phyloP scores from a whole-genome alignment of 2,329 filamentous ascomycete genomes.

The Ampelomyces quisqualis region DNA sequence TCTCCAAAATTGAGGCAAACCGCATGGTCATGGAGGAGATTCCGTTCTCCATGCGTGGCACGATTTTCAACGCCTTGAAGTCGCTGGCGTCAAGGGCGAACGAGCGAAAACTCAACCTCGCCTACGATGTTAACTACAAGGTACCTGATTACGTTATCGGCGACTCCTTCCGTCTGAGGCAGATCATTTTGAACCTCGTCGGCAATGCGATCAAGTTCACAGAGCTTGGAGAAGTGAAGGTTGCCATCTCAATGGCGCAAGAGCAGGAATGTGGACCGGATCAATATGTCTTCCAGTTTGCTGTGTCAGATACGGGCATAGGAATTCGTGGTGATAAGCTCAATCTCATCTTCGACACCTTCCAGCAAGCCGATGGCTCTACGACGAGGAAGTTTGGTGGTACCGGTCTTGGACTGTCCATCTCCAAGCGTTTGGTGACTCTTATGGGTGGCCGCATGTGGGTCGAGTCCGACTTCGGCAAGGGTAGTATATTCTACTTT shows the following conservation, averaged over 20 bases:
- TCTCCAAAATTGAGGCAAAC: constrained; percentile 83
- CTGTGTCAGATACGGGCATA: constrained; percentile 94
- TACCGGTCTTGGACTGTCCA: constrained; percentile 89
- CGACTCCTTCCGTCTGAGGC: constrained; percentile 91
- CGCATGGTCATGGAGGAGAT: constrained; percentile 99
- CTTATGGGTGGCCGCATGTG: constrained; percentile 96
- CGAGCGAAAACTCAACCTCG: constrained; percentile 89
- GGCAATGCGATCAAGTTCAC: constrained; percentile 99
- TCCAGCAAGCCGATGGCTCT: constrained; percentile 96
- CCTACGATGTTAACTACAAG: constrained; percentile 88
- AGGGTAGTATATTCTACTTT: constrained; percentile 94
- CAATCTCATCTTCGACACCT: constrained; percentile 96
- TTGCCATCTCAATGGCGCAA: constrained; percentile 77
- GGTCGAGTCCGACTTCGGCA: constrained; percentile 89
- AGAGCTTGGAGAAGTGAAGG: constrained; percentile 91
- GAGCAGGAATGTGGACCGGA: constrained; percentile 66
- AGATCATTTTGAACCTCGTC: constrained; percentile 95
- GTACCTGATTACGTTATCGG: constrained; percentile 95
- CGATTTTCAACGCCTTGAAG: constrained; percentile 96
- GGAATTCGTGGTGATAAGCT: constrained; percentile 95
- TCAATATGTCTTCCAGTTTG: constrained; percentile 93
- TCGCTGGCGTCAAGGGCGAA: constrained; percentile 96
- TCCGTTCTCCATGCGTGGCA: constrained; percentile 88
- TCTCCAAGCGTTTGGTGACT: constrained; percentile 91
- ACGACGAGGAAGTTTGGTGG: constrained; percentile 96